phyloP scores from a whole-genome alignment of 164 flowering plant genomes.

The Dillenia suffruticosa region DNA sequence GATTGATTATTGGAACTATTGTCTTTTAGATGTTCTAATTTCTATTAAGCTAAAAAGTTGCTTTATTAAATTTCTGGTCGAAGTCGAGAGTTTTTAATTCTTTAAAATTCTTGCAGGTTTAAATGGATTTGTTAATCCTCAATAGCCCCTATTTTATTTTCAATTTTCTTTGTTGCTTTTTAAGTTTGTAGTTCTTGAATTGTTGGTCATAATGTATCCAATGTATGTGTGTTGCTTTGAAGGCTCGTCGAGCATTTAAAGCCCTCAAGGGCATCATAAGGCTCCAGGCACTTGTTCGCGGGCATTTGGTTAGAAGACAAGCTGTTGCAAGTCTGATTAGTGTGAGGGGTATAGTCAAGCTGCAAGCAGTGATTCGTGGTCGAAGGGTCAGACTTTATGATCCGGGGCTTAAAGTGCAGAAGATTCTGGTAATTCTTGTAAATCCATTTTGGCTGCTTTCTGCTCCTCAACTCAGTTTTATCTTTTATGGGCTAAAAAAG shows the following conservation, averaged over 20 bases:
- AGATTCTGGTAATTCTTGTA: slow-evolving; percentile 33
- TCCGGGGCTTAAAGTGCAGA: slow-evolving; percentile 35
- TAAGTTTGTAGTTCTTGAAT: too few species aligned
- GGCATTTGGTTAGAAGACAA: slow-evolving; percentile 88
- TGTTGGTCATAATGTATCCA: too few species aligned
- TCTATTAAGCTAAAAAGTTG: too few species aligned
- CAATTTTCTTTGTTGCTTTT: too few species aligned
- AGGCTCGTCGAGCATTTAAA: slow-evolving; percentile 96
- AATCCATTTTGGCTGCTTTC: neutral
- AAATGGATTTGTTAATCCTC: too few species aligned
- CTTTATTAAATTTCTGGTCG: too few species aligned
- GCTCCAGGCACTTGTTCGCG: slow-evolving; percentile 91
- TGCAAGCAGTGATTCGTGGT: slow-evolving; percentile 80
- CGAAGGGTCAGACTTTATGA: slow-evolving; percentile 46
- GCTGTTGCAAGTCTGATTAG: slow-evolving; percentile 69
- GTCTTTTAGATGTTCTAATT: too few species aligned
- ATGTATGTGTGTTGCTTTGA: slow-evolving; percentile 8
- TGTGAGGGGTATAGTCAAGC: slow-evolving; percentile 62
- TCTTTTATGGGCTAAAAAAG: neutral
- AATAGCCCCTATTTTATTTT: too few species aligned
- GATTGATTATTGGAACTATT: too few species aligned
- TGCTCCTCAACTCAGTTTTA: neutral
- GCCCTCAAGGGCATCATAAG: slow-evolving; percentile 95
- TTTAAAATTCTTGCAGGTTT: too few species aligned
- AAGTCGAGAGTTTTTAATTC: too few species aligned